phyloP scores from a whole-genome alignment of 225 moss, liverwort and hornwort species.

The Sphagnum tenellum region DNA sequence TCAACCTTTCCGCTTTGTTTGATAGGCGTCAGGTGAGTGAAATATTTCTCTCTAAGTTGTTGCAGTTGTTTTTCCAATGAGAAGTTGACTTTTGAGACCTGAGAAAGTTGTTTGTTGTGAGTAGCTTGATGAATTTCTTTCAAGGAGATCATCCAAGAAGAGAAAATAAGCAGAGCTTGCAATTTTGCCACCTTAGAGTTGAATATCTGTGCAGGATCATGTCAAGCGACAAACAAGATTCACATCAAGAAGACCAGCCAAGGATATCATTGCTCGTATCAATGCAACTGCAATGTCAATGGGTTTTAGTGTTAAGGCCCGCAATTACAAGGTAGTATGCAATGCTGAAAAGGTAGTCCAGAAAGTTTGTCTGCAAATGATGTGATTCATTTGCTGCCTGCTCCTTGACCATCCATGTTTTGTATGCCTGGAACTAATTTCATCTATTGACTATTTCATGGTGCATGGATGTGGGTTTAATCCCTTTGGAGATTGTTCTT shows the following conservation, averaged over 20 bases:
- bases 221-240: constrained; percentile 98
- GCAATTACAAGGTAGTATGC: constrained; percentile 71
- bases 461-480: background rate
- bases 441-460: too few species aligned
- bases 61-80: too few species aligned
- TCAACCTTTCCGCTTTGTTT: constrained; percentile 93
- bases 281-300: constrained; percentile 49
- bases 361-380: background rate
- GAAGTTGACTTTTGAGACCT: too few species aligned
- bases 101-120: too few species aligned
- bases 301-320: constrained; percentile 54
- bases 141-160: too few species aligned
- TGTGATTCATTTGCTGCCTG: too few species aligned
- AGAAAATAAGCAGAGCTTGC: too few species aligned
- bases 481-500: background rate
- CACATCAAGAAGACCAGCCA: constrained; percentile 85
- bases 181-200: too few species aligned
- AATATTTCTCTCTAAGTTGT: background rate
- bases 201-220: constrained; percentile 55
- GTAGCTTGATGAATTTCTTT: too few species aligned
- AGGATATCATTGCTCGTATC: constrained; percentile 67
- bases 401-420: too few species aligned
- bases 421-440: too few species aligned
- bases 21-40: constrained; percentile 76
- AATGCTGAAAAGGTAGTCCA: background rate